phyloP scores from a whole-genome alignment of 345 rosid species.

The Turritis glabra region DNA sequence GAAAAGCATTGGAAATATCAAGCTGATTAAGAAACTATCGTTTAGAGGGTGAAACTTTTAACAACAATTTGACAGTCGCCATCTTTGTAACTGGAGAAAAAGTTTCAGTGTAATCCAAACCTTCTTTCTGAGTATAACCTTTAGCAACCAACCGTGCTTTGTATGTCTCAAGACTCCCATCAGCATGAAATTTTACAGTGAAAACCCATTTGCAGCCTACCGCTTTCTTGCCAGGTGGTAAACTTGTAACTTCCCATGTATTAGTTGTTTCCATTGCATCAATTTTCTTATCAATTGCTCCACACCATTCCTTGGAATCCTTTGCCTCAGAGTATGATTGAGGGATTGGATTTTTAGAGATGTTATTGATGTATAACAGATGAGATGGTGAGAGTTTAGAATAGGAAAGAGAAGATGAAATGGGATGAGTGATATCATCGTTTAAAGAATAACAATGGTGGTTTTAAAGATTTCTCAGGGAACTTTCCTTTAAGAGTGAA shows the following conservation, averaged over 20 bases:
- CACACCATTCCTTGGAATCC: background rate
- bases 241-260: background rate
- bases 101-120: background rate
- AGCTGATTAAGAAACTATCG: background rate
- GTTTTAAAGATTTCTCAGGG: too few relatives aligned
- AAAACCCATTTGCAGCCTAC: background rate
- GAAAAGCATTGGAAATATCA: background rate
- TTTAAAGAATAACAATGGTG: background rate
- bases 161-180: background rate
- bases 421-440: background rate
- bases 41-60: background rate
- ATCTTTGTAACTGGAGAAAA: background rate
- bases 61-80: background rate
- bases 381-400: background rate
- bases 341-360: background rate
- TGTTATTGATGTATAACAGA: background rate
- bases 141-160: background rate
- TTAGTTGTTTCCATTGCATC: fast-evolving
- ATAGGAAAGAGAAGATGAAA: background rate
- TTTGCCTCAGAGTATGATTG: background rate
- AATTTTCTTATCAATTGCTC: background rate
- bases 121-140: background rate
- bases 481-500: too few relatives aligned
- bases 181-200: background rate
- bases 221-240: fast-evolving